Base-by-base conservation (phyloP, 805 yeast species). In the Metschnikowia hibisci region DNA sequence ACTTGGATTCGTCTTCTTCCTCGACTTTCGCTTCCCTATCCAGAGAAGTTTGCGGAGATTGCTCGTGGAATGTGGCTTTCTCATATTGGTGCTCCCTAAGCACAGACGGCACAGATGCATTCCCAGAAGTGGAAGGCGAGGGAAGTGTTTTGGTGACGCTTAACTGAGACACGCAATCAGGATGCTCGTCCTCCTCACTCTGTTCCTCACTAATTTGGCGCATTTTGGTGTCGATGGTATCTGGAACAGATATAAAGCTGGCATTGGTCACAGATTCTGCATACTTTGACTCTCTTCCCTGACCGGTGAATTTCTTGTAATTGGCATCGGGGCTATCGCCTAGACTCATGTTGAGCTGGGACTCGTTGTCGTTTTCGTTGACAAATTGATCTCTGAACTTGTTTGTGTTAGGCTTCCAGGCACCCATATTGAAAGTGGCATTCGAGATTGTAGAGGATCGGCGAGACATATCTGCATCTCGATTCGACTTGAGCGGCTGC, bases 331-430 rank as follows among this genome's bases (percentile, higher is more conserved):
- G 31, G 47, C 51, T 42, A 53, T 55, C 38, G 41, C 23, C 43
- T 14, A 50, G 34, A 38, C 46, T 47, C 33, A 48, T 41, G 34
- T 50, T 50, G 46, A 52, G 46, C 11, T 48, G 53, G 1, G 57
- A 69, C 50, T 64, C 76, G 39, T 67, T 69, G 34, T 69, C 74
- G 34, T 65, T 65, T 41, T 67, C 74, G 48, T 61, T 63, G 32
- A 76, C 74, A 43, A 76, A 76, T 41, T 70, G 71, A 45, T 74
- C 79, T 41, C 81, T 62, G 54, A 58, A 75, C 31, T 63, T 64
- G 26, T 63, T 66, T 7, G 83, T 79, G 52, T 80, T 76, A 2
- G 84, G 84, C 54, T 71, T 73, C 85, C 86, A 80, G 22, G 63
- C 63, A 2, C 81, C 81, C 63, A 77, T 63, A 44, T 67, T 73